phyloP scores from a whole-genome alignment of 805 yeast genomes.

The Candida piceae region DNA sequence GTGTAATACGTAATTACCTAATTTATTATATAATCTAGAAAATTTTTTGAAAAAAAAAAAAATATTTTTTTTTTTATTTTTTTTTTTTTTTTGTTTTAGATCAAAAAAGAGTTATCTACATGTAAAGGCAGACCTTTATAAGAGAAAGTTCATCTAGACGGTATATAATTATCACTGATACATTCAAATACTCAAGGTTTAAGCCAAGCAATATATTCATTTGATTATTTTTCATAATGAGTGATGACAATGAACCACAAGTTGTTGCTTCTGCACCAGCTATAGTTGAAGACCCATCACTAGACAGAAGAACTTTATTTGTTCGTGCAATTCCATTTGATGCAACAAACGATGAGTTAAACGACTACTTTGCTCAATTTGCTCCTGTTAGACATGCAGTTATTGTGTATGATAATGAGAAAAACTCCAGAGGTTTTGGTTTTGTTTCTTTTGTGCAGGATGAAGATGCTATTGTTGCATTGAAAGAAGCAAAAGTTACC shows the following conservation, averaged over 20 bases:
- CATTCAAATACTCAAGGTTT: no score
- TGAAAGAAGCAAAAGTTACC: slow-evolving; percentile 57
- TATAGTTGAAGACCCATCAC: slow-evolving; percentile 22
- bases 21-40: neutral
- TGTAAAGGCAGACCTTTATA: no score
- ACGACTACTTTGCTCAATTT: slow-evolving; percentile 83
- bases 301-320: slow-evolving; percentile 66
- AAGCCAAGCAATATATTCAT: no score
- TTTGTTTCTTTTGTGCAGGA: slow-evolving; percentile 84
- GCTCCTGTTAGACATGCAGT: slow-evolving; percentile 96
- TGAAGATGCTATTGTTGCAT: slow-evolving; percentile 77
- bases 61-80: no score
- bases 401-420: slow-evolving; percentile 71
- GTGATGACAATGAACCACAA: no score
- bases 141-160: no score
- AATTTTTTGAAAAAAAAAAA: neutral
- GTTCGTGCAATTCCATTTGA: slow-evolving; percentile 79
- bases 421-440: slow-evolving; percentile 89
- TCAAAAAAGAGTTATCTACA: no score
- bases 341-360: slow-evolving; percentile 75
- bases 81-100: no score
- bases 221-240: no score
- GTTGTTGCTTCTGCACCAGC: neutral
- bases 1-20: neutral
- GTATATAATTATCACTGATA: no score